These are phyloP conservation scores for Verbena officinalis DNA, from an alignment of 257 asterid species.

Conservation along the genomic window DNA sequence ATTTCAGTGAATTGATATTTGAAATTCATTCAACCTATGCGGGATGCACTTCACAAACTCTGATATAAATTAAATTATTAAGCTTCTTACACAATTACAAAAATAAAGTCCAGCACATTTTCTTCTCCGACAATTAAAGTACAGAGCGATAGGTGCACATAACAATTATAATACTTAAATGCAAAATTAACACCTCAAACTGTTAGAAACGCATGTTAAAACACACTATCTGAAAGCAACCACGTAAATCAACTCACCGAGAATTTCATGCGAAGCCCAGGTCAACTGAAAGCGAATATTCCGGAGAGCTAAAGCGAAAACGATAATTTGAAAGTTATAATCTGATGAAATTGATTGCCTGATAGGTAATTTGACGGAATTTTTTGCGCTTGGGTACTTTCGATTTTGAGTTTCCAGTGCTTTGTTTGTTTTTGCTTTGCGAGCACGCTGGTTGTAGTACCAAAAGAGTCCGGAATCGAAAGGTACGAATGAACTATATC, in stretches of 20 bases:
- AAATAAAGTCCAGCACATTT: constrained; percentile 12
- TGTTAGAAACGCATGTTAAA: not conserved
- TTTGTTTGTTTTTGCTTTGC: constrained; percentile 31
- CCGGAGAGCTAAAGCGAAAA: constrained; percentile 3
- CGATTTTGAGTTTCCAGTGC: constrained; percentile 29
- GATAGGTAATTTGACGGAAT: not conserved
- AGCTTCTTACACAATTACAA: not conserved
- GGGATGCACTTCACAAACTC: not conserved
- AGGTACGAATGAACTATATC: constrained; percentile 35
- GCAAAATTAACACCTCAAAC: constrained; percentile 11
- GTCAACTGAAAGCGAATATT: constrained; percentile 30
- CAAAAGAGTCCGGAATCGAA: constrained; percentile 49
- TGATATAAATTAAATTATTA: not conserved
- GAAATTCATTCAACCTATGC: constrained; percentile 26
- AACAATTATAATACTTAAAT: constrained; percentile 1
- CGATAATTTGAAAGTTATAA: not conserved
- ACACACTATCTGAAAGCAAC: not conserved
- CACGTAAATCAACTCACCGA: constrained; percentile 37
- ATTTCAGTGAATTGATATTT: too few relatives aligned
- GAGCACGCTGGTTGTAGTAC: constrained; percentile 46
- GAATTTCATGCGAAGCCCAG: constrained; percentile 23
- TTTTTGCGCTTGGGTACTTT: constrained; percentile 25
- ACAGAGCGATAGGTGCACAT: not conserved
- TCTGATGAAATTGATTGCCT: not conserved
- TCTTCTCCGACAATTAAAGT: constrained; percentile 2